Conservation (phyloP, 768 basidiomycete genomes). For the Calocybe indica region DNA sequence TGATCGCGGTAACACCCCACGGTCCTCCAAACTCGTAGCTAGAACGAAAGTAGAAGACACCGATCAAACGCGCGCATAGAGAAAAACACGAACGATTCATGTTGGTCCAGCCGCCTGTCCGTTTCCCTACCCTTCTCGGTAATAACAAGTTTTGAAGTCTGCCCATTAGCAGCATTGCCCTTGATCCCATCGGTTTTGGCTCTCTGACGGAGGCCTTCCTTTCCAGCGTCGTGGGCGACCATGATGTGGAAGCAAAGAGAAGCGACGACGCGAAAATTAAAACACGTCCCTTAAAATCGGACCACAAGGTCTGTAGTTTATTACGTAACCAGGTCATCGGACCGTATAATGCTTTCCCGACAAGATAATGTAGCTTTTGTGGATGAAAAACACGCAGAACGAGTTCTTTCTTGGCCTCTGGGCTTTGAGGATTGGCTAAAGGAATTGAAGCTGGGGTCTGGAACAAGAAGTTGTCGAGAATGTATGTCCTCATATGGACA, state of each 20-base stretch:
- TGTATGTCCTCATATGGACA: no score
- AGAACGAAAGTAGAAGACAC: constrained; percentile 1
- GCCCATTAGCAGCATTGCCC: constrained; percentile 5
- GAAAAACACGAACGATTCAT: constrained; percentile 41
- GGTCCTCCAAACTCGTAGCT: constrained; percentile 98
- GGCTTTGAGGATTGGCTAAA: no score
- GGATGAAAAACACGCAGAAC: constrained; percentile 23
- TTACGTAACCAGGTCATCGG: no score
- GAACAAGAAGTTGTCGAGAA: no score
- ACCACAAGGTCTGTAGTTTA: neutral
- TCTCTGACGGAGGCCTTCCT: constrained; percentile 15
- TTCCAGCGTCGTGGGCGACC: constrained; percentile 9
- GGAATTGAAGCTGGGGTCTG: no score
- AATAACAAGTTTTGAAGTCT: constrained; percentile 28
- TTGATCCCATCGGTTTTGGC: constrained; percentile 6
- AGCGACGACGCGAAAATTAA: neutral
- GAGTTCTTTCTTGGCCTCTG: no score
- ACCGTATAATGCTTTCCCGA: no score
- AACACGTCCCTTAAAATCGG: neutral
- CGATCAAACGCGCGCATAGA: neutral
- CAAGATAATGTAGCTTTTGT: no score
- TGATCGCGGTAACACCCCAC: constrained; percentile 85
- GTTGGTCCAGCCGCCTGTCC: constrained; percentile 71
- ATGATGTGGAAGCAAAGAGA: constrained; percentile 4
- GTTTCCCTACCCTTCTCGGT: constrained; percentile 69